Evolutionary conservation across 2,329 filamentous ascomycete genomes (phyloP), one percentile per base, ranked within the genome.

Genomic region (Escovopsis sp.): DNA sequence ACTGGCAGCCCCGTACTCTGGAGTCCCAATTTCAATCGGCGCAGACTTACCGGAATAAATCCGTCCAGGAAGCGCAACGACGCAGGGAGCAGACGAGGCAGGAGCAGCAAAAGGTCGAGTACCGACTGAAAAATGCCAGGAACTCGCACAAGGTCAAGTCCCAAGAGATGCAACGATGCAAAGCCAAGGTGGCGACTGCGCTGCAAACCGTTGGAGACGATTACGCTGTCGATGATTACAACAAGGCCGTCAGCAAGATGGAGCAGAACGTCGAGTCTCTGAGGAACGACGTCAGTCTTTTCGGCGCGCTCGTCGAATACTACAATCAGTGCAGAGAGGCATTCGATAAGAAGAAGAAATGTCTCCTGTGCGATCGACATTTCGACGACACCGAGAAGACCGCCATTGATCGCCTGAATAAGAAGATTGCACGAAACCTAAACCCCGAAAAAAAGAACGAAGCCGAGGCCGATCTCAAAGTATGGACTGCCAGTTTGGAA

Each of bases 61-160:
- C 69, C 23, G 68, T 86, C 28, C 67, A 70, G 11, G 77, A 83
- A 33, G 77, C 78, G 5, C 78, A 84, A 55, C 75, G 73, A 39
- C 71, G 77, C 45, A 78, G 85, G 40, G 86, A 94, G 45, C 71
- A 73, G 34, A 69, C 76, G 3, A 75, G 73, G 49, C 75, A 83
- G 49, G 82, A 88, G 52, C 69, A 89, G 28, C 81, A 85, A 53
- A 81, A 88, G 49, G 64, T 86, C 10, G 82, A 87, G 47, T 86
- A 77, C 59, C 79, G 77, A 53, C 65, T 93, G 32, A 80, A 77
- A 38, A 79, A 69, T 38, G 64, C 72, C 23, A 77, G 75, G 37
- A 75, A 77, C n/a, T 75, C 74, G 11, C 66, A 81, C 26, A 75
- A 72, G 49, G 75, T 75, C 54, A 80, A 80, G 50, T 67, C 73